These are phyloP conservation scores for Globisporangium cederbergense DNA, from an alignment of 352 stramenopile genomes.

Conservation along the genomic window DNA sequence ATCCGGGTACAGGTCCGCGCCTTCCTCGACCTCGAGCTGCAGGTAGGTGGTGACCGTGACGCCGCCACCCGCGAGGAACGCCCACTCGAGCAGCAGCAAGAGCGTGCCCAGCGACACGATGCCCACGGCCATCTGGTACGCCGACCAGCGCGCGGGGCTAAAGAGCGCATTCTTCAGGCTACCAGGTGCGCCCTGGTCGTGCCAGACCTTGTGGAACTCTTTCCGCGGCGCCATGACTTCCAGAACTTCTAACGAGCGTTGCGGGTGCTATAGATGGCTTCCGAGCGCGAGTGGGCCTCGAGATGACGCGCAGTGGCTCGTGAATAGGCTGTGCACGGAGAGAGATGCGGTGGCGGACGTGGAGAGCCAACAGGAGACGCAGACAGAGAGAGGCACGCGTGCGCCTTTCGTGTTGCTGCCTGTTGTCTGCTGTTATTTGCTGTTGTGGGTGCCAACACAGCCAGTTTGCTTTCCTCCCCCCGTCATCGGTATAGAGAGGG, in stretches of 20 bases:
- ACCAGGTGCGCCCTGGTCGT: constrained; percentile 2
- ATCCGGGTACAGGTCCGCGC: constrained; percentile 37
- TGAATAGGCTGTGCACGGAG: neutral
- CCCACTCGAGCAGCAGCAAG: constrained; percentile 15
- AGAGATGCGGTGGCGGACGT: neutral
- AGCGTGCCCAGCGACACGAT: constrained; percentile 15
- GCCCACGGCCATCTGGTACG: constrained; percentile 10
- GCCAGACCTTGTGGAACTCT: constrained; percentile 18
- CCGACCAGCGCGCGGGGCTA: constrained; percentile 10
- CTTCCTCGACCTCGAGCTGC: constrained; percentile 24
- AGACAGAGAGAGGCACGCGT: neutral
- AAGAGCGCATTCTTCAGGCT: neutral
- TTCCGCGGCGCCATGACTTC: constrained; percentile 14
- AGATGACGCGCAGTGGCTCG: constrained; percentile 2
- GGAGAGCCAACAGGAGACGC: neutral
- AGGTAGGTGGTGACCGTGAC: constrained; percentile 13
- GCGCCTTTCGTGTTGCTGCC: neutral
- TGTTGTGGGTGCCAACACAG: too few species aligned
- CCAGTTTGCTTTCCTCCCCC: too few species aligned
- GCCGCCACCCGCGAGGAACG: constrained; percentile 5
- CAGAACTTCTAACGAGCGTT: neutral
- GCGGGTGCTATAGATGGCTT: neutral
- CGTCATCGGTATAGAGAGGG: too few species aligned
- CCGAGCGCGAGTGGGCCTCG: constrained; percentile 1
- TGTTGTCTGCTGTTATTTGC: neutral